Percentiles rank a stretch among this genome's conserved stretches.
Evolutionary conservation across 768 basidiomycete genomes (phyloP).

Genomic region (Tricholoma saponaceum): DNA sequence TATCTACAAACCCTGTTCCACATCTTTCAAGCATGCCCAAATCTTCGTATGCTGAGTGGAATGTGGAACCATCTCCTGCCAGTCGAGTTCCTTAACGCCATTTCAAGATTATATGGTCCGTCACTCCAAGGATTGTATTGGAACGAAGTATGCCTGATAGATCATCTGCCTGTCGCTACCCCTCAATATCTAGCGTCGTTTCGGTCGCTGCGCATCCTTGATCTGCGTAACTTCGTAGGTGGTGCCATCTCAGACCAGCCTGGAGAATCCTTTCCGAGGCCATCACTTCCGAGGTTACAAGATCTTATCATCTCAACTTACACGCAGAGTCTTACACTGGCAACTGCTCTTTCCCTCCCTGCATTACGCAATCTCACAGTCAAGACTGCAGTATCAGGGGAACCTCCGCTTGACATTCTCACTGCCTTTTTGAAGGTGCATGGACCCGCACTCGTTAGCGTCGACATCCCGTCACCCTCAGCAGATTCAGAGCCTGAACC

Average conservation of each 20-base stretch:
- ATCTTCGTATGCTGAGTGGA: slow-evolving; percentile 41
- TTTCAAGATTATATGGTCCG: slow-evolving; percentile 36
- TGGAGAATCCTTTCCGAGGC: slow-evolving; percentile 12
- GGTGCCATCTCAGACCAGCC: slow-evolving; percentile 12
- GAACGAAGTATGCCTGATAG: slow-evolving; percentile 28
- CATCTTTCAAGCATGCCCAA: slow-evolving; percentile 42
- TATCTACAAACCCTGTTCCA: slow-evolving; percentile 41
- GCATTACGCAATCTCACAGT: slow-evolving; percentile 39
- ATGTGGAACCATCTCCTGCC: slow-evolving; percentile 43
- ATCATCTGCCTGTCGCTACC: slow-evolving; percentile 19
- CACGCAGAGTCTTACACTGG: slow-evolving; percentile 31
- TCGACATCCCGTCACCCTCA: slow-evolving; percentile 37
- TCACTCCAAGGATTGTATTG: slow-evolving; percentile 43
- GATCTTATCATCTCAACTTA: slow-evolving; percentile 41
- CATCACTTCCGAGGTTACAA: slow-evolving; percentile 37
- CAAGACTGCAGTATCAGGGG: slow-evolving; percentile 23
- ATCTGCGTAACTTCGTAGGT: slow-evolving; percentile 39
- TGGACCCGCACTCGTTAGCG: slow-evolving; percentile 32
- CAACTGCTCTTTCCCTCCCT: slow-evolving; percentile 37
- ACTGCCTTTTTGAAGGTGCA: slow-evolving; percentile 36
- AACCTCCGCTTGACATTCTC: slow-evolving; percentile 20
- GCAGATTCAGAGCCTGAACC: slow-evolving; percentile 31
- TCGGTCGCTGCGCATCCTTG: slow-evolving; percentile 37
- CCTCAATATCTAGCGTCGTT: slow-evolving; percentile 39
- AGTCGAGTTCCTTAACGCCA: slow-evolving; percentile 36